Conservation (phyloP, 345 rosid species). For the Gossypioides kirkii region DNA sequence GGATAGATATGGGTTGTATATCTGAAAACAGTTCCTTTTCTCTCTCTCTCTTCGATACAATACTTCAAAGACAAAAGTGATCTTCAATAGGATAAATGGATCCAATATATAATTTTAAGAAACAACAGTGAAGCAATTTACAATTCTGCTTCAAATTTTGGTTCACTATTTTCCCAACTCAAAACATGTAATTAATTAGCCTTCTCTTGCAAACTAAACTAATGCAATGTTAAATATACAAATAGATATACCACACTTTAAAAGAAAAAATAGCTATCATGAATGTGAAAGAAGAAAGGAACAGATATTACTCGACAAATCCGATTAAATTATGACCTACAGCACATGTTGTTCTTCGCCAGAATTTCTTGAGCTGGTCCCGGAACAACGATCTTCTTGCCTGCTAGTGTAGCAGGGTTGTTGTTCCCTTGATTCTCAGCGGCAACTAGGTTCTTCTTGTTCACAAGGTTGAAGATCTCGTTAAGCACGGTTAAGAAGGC, state of each 20-base stretch:
- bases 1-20: too few species aligned
- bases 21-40: background rate
- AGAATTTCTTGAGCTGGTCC: constrained; percentile 72
- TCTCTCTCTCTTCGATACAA: background rate
- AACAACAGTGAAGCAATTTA: background rate
- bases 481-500: constrained; percentile 67
- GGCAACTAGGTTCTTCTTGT: constrained; percentile 69
- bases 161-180: constrained; percentile 2
- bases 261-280: background rate
- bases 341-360: constrained; percentile 49
- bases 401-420: constrained; percentile 49
- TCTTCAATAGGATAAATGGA: background rate
- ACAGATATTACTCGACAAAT: background rate
- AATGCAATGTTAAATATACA: constrained; percentile 26
- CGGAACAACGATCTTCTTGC: constrained; percentile 65
- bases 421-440: constrained; percentile 48
- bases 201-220: constrained; percentile 16
- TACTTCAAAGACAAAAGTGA: background rate
- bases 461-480: constrained; percentile 64
- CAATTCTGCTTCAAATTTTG: constrained; percentile 9
- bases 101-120: background rate
- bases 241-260: constrained; percentile 22
- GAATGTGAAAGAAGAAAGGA: background rate
- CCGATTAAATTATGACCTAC: constrained; percentile 41
- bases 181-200: constrained; percentile 13